Conservation (phyloP, 345 rosid species). For the Linum trigynum region DNA sequence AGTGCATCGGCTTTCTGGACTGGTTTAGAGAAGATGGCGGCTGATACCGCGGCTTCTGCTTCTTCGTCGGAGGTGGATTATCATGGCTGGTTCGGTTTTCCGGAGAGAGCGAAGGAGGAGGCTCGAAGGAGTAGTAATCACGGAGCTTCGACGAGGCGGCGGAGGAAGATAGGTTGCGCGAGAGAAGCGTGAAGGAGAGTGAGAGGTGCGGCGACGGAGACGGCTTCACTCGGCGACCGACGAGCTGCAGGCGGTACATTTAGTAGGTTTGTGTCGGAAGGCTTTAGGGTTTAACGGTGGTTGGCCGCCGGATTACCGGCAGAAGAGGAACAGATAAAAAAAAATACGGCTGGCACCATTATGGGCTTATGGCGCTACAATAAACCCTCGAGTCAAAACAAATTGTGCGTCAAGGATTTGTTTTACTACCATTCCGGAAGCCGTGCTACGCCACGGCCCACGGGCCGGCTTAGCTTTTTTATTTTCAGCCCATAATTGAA, state of each 20-base stretch:
- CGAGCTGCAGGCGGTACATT: slow-evolving; percentile 35
- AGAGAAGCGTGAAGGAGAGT: slow-evolving; percentile 11
- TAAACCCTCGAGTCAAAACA: no score
- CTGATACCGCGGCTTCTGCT: slow-evolving; percentile 57
- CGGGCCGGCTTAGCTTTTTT: no score
- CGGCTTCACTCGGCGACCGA: slow-evolving; percentile 40
- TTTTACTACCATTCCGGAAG: no score
- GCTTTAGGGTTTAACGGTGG: slow-evolving; percentile 10
- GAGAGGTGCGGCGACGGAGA: slow-evolving; percentile 15
- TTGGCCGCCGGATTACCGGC: not conserved
- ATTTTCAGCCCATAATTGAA: no score
- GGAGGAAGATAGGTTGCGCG: slow-evolving; percentile 35
- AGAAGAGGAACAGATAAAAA: no score
- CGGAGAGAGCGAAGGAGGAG: slow-evolving; percentile 58
- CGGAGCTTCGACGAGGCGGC: slow-evolving; percentile 55
- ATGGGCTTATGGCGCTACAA: no score
- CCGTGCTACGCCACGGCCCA: no score
- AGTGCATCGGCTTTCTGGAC: slow-evolving; percentile 30
- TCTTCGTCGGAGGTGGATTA: slow-evolving; percentile 20
- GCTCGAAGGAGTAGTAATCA: slow-evolving; percentile 51
- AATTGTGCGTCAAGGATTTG: no score
- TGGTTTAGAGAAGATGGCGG: slow-evolving; percentile 81
- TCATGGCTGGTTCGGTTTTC: slow-evolving; percentile 21
- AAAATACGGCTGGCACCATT: no score
- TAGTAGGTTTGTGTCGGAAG: not conserved